Base-by-base conservation (phyloP, 139 green algal genomes). In the Chlamydomonas incerta region DNA sequence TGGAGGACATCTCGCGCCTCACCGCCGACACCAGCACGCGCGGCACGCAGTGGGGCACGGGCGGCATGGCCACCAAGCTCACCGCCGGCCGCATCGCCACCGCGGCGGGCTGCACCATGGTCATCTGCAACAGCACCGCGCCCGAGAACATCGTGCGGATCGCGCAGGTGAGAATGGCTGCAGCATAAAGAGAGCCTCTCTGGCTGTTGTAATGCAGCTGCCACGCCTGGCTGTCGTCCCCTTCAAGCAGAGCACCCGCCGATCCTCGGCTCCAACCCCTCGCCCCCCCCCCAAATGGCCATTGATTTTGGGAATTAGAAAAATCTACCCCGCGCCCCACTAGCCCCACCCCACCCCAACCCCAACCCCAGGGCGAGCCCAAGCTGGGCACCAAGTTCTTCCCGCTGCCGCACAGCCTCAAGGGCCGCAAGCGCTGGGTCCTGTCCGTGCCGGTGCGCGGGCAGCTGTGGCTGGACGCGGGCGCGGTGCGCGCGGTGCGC, bases 51-150 rank as follows among this genome's bases (percentile, higher is more conserved):
- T 99, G 95, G 93, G 96, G 96, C 71, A 98, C 97, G 0, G 97
- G 97, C 4, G 97, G 97, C 74, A 99, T 99, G 97, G 93, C 92
- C 35, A 99, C 97, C 66, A 99, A 99, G 92, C 92, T 99, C 24
- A 98, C 96, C 14, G 97, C 97, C 23, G 97, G 96, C 14, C 92
- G 95, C 68, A 97, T 99, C 70, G 96, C 96, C 37, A 96, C 93
- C 18, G 95, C 97, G 1, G 96, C 95, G 0, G 97, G 96, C 41
- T 96, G 91, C 87, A 92, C 92, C 63, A 95, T 95, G 83, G 94
- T 91, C 35, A 97, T 97, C 70, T 96, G 93, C 88, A 81, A 91
- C 69, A 83, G 80, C 58, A 81, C 35, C 26, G 29, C 93, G 23
- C 92, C 94, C 6, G 67, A 91, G 52, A 86, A 80, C 50, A 93